Evolutionary conservation across 768 basidiomycete species (phyloP).

Genomic region (Cubamyces lactineus): DNA sequence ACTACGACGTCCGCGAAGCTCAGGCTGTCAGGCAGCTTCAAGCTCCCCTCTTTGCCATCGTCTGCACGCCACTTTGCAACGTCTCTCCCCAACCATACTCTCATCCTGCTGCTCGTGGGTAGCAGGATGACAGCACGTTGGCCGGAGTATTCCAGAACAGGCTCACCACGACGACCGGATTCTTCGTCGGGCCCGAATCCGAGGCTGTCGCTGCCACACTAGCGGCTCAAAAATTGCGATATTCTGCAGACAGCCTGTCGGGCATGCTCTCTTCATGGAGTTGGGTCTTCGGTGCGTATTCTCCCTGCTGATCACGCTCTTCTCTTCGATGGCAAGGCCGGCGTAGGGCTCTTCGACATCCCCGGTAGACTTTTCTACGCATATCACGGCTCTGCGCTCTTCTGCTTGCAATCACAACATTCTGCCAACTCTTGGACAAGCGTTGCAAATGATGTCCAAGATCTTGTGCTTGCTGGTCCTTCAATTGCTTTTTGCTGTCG

Average conservation of each 20-base stretch:
- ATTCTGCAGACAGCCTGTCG: neutral
- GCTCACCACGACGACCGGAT: constrained; percentile 3
- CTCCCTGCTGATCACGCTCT: neutral
- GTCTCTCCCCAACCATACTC: constrained; percentile 6
- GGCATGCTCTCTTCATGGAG: constrained; percentile 1
- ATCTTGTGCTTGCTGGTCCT: neutral
- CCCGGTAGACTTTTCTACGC: neutral
- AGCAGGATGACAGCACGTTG: constrained; percentile 5
- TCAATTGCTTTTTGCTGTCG: neutral
- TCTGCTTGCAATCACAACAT: neutral
- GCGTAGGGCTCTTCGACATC: neutral
- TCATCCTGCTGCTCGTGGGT: constrained; percentile 2
- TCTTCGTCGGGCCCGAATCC: neutral
- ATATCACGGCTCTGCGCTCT: neutral
- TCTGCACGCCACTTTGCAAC: neutral
- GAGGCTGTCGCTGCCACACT: neutral
- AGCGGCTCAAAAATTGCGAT: constrained; percentile 8
- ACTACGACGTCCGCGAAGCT: neutral
- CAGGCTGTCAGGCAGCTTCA: no score
- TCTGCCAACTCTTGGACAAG: neutral
- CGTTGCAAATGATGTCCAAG: neutral
- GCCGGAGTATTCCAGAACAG: neutral
- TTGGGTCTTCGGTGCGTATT: constrained; percentile 4
- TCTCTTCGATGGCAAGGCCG: neutral
- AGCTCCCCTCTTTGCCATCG: neutral